Percentiles rank a stretch among this genome's conserved stretches.
phyloP scores from a whole-genome alignment of 176 grass and related monocot species.

The Eremochloa ophiuroides region DNA sequence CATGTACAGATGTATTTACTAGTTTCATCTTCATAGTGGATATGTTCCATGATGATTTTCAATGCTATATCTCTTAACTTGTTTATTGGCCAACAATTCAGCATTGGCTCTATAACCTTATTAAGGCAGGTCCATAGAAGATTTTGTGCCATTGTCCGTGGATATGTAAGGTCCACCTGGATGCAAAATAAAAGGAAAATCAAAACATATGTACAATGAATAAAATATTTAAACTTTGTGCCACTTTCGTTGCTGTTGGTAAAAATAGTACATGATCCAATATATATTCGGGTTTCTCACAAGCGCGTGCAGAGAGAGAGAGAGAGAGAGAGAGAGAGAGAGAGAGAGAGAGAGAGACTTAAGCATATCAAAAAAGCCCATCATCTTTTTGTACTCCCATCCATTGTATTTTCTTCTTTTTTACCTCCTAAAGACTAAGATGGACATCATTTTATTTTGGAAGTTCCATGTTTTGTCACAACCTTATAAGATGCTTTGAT shows the following conservation, averaged over 20 bases:
- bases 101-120: constrained; percentile 55
- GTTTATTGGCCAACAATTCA: constrained; percentile 53
- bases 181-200: background rate
- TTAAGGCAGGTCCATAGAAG: constrained; percentile 51
- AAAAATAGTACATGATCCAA: background rate
- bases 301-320: too few species aligned
- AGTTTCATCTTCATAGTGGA: too few species aligned
- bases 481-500: too few species aligned
- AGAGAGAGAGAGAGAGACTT: too few species aligned
- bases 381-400: background rate
- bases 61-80: constrained; percentile 48
- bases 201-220: background rate
- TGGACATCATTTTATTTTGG: too few species aligned
- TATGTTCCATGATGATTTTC: constrained; percentile 31
- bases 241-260: background rate
- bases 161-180: constrained; percentile 69
- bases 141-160: constrained; percentile 48
- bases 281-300: too few species aligned
- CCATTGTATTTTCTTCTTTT: background rate
- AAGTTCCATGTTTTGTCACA: too few species aligned
- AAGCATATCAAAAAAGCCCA: background rate
- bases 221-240: background rate
- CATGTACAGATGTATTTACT: too few species aligned
- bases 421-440: background rate
- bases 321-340: too few species aligned